Percentiles rank a stretch among this genome's conserved stretches.
These are phyloP conservation scores for Globisporangium iwayamae DNA, from an alignment of 352 stramenopile genomes.

Conservation along the genomic window DNA sequence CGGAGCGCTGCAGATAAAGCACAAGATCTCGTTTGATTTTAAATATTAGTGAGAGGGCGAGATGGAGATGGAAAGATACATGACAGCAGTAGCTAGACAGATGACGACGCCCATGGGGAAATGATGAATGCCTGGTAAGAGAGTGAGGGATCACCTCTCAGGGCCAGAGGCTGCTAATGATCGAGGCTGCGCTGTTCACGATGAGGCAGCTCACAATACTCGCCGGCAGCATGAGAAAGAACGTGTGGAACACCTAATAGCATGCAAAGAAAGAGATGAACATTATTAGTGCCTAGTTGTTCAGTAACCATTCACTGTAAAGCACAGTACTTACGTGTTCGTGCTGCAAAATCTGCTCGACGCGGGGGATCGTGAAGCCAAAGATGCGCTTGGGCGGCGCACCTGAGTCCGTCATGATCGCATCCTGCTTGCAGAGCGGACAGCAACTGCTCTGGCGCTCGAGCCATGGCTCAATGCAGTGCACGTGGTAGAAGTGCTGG, in stretches of 20 bases:
- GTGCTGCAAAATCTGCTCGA: slow-evolving; percentile 73
- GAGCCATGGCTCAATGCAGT: slow-evolving; percentile 87
- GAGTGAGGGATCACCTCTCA: slow-evolving; percentile 19
- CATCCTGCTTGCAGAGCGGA: slow-evolving; percentile 82
- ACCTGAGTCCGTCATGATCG: slow-evolving; percentile 51
- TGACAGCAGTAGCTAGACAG: slow-evolving; percentile 1
- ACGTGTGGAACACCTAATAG: slow-evolving; percentile 68
- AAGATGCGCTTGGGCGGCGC: slow-evolving; percentile 58
- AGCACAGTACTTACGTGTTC: slow-evolving; percentile 46
- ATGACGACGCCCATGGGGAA: background rate
- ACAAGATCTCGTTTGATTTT: slow-evolving; percentile 17
- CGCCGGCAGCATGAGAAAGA: slow-evolving; percentile 77
- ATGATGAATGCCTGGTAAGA: background rate
- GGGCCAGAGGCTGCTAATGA: slow-evolving; percentile 78
- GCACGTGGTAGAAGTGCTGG: slow-evolving; percentile 81
- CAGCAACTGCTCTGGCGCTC: slow-evolving; percentile 70
- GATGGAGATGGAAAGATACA: slow-evolving; percentile 2
- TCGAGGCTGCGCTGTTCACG: slow-evolving; percentile 65
- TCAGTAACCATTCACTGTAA: slow-evolving; percentile 18
- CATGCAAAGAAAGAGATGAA: slow-evolving; percentile 5
- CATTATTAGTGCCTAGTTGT: background rate
- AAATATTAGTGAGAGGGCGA: slow-evolving; percentile 12
- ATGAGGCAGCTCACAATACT: slow-evolving; percentile 80
- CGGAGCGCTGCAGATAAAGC: slow-evolving; percentile 8
- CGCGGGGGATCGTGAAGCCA: slow-evolving; percentile 45